Percentiles rank a stretch among this genome's conserved stretches.
Conservation (phyloP, 352 stramenopile genomes). For the Globisporangium canariense region DNA sequence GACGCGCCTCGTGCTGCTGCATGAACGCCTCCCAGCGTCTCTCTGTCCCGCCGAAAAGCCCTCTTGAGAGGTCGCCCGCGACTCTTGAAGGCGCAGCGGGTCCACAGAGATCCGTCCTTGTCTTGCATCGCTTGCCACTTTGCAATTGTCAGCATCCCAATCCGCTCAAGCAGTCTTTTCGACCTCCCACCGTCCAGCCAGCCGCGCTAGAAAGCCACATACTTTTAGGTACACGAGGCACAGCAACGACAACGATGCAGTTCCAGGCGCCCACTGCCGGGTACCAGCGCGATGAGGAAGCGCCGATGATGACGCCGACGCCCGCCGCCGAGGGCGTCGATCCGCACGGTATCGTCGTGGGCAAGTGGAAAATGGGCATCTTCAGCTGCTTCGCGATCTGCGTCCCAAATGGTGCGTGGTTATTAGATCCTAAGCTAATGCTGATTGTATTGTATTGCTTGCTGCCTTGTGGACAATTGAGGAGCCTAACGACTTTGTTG, state of each 20-base stretch:
- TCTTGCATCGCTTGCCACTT: not conserved
- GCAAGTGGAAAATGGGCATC: conserved; percentile 31
- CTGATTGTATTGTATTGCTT: not conserved
- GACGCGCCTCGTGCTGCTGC: not conserved
- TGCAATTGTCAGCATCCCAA: not conserved
- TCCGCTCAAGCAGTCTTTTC: not conserved
- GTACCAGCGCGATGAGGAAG: conserved; percentile 9
- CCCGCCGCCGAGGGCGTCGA: conserved; percentile 21
- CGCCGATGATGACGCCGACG: conserved; percentile 17
- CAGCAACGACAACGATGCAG: conserved; percentile 6
- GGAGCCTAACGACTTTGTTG: not conserved
- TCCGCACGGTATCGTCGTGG: conserved; percentile 29
- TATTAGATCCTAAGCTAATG: not conserved
- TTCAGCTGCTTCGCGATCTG: conserved; percentile 19
- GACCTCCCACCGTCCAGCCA: not conserved
- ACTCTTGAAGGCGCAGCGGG: not conserved
- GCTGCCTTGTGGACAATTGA: not conserved
- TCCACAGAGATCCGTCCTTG: not conserved
- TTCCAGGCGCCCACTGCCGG: conserved; percentile 5
- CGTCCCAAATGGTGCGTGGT: conserved; percentile 25
- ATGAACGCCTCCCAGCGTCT: not conserved
- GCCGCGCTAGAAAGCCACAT: too few species aligned
- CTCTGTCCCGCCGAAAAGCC: not conserved
- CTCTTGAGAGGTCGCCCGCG: not conserved
- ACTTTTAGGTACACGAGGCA: too few species aligned